phyloP scores from a whole-genome alignment of 2,329 filamentous ascomycete genomes.

The Hortaea werneckii region DNA sequence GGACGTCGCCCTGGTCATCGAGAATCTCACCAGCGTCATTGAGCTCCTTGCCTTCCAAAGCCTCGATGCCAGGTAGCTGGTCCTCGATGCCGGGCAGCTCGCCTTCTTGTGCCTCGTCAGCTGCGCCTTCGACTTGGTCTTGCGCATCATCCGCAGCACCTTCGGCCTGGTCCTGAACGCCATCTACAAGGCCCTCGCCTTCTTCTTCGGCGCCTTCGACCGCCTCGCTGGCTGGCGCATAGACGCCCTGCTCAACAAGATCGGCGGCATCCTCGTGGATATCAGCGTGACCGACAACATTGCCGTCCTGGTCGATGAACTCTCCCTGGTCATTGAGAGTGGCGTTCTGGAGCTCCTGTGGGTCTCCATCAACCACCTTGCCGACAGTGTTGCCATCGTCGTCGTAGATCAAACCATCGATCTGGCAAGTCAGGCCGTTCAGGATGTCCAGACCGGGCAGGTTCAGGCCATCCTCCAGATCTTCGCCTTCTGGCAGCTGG shows the following conservation, averaged over 20 bases:
- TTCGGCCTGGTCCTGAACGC: slow-evolving; percentile 11
- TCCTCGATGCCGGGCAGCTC: slow-evolving; percentile 33
- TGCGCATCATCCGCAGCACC: slow-evolving; percentile 20
- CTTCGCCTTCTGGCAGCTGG: slow-evolving; percentile 24
- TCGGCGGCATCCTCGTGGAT: slow-evolving; percentile 36
- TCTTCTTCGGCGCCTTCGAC: slow-evolving; percentile 25
- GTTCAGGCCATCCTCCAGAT: slow-evolving; percentile 16
- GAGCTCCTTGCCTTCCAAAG: slow-evolving; percentile 41
- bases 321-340: slow-evolving; percentile 45
- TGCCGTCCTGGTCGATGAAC: slow-evolving; percentile 45
- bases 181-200: slow-evolving; percentile 13
- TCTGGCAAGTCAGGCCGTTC: slow-evolving; percentile 38
- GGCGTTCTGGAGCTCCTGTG: slow-evolving; percentile 37
- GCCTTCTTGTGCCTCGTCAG: slow-evolving; percentile 21
- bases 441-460: slow-evolving; percentile 38
- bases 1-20: slow-evolving; percentile 39
- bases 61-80: slow-evolving; percentile 42
- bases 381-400: slow-evolving; percentile 42
- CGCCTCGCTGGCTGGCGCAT: slow-evolving; percentile 24
- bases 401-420: slow-evolving; percentile 39
- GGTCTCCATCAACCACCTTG: slow-evolving; percentile 38
- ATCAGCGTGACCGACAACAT: slow-evolving; percentile 43
- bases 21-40: slow-evolving; percentile 41
- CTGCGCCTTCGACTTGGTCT: slow-evolving; percentile 20
- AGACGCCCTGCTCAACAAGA: slow-evolving; percentile 35